Base-by-base conservation (phyloP, 1,284 basidiomycete genomes). In the Irpex sp. region DNA sequence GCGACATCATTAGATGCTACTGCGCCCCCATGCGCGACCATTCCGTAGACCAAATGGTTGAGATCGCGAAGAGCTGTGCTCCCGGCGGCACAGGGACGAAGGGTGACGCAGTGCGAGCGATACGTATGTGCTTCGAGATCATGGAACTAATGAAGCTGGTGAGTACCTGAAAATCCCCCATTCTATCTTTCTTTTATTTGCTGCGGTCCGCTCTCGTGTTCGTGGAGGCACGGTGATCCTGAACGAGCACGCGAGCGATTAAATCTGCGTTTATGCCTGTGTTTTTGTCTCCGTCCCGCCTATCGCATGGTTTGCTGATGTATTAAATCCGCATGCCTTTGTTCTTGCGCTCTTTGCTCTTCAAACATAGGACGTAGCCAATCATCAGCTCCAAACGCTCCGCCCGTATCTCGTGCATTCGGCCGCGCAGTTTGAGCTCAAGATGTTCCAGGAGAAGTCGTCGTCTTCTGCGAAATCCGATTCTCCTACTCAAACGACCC, bases 101-200 rank as follows among this genome's bases (percentile, higher is more conserved):
- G 64, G 78, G 80, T 44, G 85, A 91, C 69, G 87, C 93, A 31
- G 87, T 94, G 61, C 82, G 81, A 63, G 93, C 92, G 9, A 83
- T 97, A 64, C 83, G 91, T 64, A 84, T 90, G 81, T 95, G 93
- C 78, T 89, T 97, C 74, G 94, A 96, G 75, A 89, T 97, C 65
- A 81, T 96, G 60, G 95, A 97, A 79, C 83, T 96, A 68, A 97
- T 97, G 95, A 96, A 96, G 81, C 83, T 97, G 70, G 93, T 92
- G 72, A 75, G 91, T 68, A 63, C 21, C 31, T 63, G 19, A 26
- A 11, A 64, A 55, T 44, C 61, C 59, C 58, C 66, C 61, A 17
- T 57, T 54, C 60, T 47, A 57, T 55, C 65, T 54, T 51, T 59
- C 57, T 47, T 64, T 66, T 56, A 8, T 56, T 34, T 26, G 54